Percentiles rank a stretch among this genome's conserved stretches.
These are phyloP conservation scores for Carnegiea gigantea DNA, from an alignment of 179 eudicot genomes.

Conservation along the genomic window DNA sequence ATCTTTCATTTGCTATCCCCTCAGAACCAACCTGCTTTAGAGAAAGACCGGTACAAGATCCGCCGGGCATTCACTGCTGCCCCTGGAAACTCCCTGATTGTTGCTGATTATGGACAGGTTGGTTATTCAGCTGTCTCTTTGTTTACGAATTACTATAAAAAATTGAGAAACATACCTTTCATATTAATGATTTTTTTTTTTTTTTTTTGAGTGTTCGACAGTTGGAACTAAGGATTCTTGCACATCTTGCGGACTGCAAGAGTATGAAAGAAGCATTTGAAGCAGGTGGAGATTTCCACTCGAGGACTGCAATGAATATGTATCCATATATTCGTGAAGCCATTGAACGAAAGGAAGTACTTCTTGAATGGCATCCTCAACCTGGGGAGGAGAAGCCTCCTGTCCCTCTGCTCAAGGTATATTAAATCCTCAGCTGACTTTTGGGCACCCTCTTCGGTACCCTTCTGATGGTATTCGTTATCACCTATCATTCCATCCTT, in stretches of 20 bases:
- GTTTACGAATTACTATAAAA: not conserved
- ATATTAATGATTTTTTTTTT: not conserved
- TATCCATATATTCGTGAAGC: conserved; percentile 92
- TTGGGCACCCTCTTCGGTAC: too few relatives aligned
- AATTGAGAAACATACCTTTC: not conserved
- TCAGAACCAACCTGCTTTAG: conserved; percentile 98
- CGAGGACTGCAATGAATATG: conserved; percentile 99
- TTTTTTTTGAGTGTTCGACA: conserved; percentile 30
- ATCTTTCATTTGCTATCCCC: conserved; percentile 13
- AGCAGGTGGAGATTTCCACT: conserved; percentile 99
- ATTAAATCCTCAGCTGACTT: not conserved
- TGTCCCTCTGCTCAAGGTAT: conserved; percentile 88
- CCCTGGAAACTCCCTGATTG: conserved; percentile 87
- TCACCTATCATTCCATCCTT: too few relatives aligned
- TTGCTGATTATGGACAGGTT: conserved; percentile 99
- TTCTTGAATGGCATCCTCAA: conserved; percentile 98
- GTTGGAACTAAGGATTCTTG: conserved; percentile 98
- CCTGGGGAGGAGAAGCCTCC: conserved; percentile 97
- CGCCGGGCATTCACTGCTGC: conserved; percentile 94
- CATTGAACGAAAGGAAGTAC: conserved; percentile 60
- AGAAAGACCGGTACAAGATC: conserved; percentile 95
- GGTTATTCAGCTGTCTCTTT: conserved; percentile 7
- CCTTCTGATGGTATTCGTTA: not conserved
- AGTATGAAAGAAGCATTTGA: conserved; percentile 96
- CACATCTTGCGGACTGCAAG: conserved; percentile 93